A percentile compares a stretch with the other conserved stretches of the same genome.
These are phyloP conservation scores for Fusarium nurragi DNA, from an alignment of 2,329 filamentous ascomycete species.

Conservation along the genomic window DNA sequence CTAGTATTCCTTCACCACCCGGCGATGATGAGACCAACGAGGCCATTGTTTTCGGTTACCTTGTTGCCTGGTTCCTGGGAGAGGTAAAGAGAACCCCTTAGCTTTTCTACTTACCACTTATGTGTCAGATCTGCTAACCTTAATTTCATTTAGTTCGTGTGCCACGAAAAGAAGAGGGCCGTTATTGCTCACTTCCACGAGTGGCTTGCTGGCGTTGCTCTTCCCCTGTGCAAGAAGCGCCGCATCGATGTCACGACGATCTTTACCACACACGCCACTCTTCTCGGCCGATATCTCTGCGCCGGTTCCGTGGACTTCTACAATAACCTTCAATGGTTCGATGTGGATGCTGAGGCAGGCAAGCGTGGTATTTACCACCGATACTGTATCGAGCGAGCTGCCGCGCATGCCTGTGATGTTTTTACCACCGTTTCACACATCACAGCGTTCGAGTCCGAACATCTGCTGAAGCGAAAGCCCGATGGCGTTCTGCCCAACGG, in stretches of 20 bases:
- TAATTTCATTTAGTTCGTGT: constrained; percentile 74
- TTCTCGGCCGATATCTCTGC: constrained; percentile 94
- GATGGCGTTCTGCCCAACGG: constrained; percentile 97
- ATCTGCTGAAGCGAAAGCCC: constrained; percentile 95
- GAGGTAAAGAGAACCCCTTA: constrained; percentile 72
- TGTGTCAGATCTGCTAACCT: constrained; percentile 22
- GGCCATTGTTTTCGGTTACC: constrained; percentile 95
- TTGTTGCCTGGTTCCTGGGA: constrained; percentile 97
- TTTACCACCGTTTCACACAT: constrained; percentile 99
- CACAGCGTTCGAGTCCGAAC: constrained; percentile 97
- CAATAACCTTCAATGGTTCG: constrained; percentile 97
- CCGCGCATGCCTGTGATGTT: constrained; percentile 91
- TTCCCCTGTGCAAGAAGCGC: constrained; percentile 91
- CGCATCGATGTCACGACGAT: constrained; percentile 97
- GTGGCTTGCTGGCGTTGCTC: constrained; percentile 93
- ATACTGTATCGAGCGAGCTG: constrained; percentile 96
- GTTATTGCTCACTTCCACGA: constrained; percentile 99
- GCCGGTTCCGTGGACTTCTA: constrained; percentile 99
- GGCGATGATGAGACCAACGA: constrained; percentile 96
- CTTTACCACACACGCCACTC: constrained; percentile 96
- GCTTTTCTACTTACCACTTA: constrained; percentile 5
- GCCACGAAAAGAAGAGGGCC: constrained; percentile 88
- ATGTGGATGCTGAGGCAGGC: constrained; percentile 94
- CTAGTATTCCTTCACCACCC: constrained; percentile 92
- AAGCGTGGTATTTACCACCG: constrained; percentile 98